Evolutionary conservation across 2,329 filamentous ascomycete genomes (phyloP), one percentile per base, ranked within the genome.

Genomic region (Dactylellina haptotyla): DNA sequence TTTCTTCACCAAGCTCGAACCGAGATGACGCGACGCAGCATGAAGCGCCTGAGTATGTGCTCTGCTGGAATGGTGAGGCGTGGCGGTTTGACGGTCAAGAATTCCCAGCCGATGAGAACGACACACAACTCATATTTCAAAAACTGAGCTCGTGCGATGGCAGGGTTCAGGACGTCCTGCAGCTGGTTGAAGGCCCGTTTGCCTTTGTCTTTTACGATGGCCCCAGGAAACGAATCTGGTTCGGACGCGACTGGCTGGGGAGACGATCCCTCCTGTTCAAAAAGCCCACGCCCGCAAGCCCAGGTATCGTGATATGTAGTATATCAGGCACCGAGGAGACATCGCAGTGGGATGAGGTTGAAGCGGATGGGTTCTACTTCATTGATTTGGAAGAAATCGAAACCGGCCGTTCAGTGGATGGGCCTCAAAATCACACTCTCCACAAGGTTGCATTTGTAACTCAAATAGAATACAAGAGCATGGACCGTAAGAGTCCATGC

Each of bases 41-140:
- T 23, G 45, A 66, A 14, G 30, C 61, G 28, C 53, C 59, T 26
- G 67, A 66, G 25, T 73, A 66, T 57, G 48, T 73, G n/a, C 84
- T 99, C 1, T 97, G 94, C 84, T 99, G 95, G 95, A 99, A 99
- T 79, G 95, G 95, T 45, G 95, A 99, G 80, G 94, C 93, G 0
- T 99, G 95, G 95, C 89, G 86, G 66, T 84, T 96, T 54, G 82
- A 81, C 6, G 85, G 84, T 32, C 77, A 84, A 8, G 78, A 80
- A 0, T 83, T 97, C n/a, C 69, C 78, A 41, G 37, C 54, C 4
- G 72, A 78, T 34, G 90, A 88, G 66, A 97, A 97, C 79, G 95
- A 99, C 81, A 91, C 91, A 2, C 85, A 89, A 77, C 82, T 83
- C 4, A 83, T 98, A 16, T 88, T 94, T 78, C 79, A 84, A 32